phyloP scores from a whole-genome alignment of 345 rosid species.

The Pugionium cornutum region DNA sequence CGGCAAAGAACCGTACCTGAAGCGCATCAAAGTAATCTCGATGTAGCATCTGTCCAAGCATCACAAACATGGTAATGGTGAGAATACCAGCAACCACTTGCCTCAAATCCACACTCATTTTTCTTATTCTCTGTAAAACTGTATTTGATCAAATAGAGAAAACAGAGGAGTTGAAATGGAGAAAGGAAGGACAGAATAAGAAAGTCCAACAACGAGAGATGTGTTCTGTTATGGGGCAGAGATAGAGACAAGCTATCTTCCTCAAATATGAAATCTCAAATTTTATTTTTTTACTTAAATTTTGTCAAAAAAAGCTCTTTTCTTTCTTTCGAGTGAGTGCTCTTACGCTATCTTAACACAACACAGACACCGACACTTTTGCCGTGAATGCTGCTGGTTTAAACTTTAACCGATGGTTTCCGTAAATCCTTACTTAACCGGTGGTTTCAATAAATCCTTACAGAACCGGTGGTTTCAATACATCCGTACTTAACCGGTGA shows the following conservation, averaged over 20 bases:
- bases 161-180: constrained; percentile 13
- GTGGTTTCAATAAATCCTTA: too few species aligned
- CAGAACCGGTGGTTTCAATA: not conserved
- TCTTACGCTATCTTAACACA: constrained; percentile 26
- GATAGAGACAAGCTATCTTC: constrained; percentile 41
- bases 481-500: too few species aligned
- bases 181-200: constrained; percentile 12
- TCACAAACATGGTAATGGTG: constrained; percentile 90
- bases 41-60: constrained; percentile 98
- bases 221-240: constrained; percentile 24
- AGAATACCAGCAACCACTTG: constrained; percentile 92
- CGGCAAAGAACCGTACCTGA: constrained; percentile 48
- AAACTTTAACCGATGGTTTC: not conserved
- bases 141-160: not conserved
- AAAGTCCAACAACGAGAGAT: constrained; percentile 29
- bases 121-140: not conserved
- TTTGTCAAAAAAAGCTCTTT: constrained; percentile 13
- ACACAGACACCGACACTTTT: constrained; percentile 41
- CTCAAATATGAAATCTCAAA: constrained; percentile 33
- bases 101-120: constrained; percentile 92
- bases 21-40: constrained; percentile 83
- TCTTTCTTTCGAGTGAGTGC: constrained; percentile 12
- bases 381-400: constrained; percentile 22
- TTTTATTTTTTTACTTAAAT: constrained; percentile 12
- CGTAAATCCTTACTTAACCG: not conserved